Conservation (phyloP, 225 moss, liverwort and hornwort genomes). For the Straminergon stramineum region DNA sequence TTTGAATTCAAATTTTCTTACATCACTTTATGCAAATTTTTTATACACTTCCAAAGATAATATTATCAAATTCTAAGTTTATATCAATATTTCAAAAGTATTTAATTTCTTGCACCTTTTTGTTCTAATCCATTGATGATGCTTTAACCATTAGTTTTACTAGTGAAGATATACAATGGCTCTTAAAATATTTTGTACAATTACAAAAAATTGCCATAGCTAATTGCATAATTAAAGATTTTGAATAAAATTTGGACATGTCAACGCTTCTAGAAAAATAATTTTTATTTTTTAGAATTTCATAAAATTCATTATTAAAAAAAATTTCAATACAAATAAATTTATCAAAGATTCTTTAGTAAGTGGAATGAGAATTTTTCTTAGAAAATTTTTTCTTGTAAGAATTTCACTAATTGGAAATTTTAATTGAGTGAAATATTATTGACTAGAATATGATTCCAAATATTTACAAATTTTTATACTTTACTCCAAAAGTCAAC, state of each 20-base stretch:
- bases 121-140: not conserved
- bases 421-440: too few relatives aligned
- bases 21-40: not conserved
- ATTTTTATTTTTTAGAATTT: not conserved
- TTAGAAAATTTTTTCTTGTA: too few relatives aligned
- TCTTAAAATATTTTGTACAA: not conserved
- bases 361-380: not conserved
- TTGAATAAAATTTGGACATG: too few relatives aligned
- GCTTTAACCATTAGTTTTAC: accelerated
- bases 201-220: not conserved
- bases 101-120: not conserved
- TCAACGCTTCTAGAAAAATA: too few relatives aligned
- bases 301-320: not conserved
- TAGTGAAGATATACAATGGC: not conserved
- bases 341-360: not conserved
- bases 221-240: too few relatives aligned
- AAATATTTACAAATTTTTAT: too few relatives aligned
- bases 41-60: accelerated
- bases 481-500: too few relatives aligned
- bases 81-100: not conserved
- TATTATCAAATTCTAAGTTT: not conserved
- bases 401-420: too few relatives aligned
- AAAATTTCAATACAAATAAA: too few relatives aligned
- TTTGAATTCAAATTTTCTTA: not conserved
- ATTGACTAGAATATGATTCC: too few relatives aligned